Evolutionary conservation across 495 filamentous ascomycete genomes (phyloP).

Genomic region (Immersiella caudata): DNA sequence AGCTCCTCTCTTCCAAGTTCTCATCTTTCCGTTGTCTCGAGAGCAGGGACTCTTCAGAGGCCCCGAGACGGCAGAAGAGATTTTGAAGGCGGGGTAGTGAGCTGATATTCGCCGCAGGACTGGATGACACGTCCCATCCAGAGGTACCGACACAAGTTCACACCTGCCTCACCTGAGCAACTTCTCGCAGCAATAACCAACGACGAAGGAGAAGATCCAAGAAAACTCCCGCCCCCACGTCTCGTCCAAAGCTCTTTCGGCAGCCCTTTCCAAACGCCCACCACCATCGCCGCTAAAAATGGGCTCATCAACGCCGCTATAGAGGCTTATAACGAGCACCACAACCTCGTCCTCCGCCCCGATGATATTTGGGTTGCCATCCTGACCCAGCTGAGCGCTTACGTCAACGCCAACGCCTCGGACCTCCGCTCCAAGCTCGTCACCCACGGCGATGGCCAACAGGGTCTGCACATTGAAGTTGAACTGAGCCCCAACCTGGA

Average conservation of each 20-base stretch:
- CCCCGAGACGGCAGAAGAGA: too few species aligned
- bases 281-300: conserved; percentile 46
- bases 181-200: conserved; percentile 29
- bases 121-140: conserved; percentile 21
- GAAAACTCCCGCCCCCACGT: conserved; percentile 5
- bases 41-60: too few species aligned
- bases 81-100: too few species aligned
- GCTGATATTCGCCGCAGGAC: too few species aligned
- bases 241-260: conserved; percentile 41
- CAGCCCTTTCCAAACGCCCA: conserved; percentile 31
- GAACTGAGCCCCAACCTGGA: conserved; percentile 37
- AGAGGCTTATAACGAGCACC: conserved; percentile 58
- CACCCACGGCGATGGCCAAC: conserved; percentile 42
- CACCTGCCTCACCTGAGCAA: conserved; percentile 24
- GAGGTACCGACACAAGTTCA: conserved; percentile 19
- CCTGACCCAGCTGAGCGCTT: conserved; percentile 56
- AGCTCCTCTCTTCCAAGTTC: too few species aligned
- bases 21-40: too few species aligned
- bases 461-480: conserved; percentile 47
- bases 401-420: conserved; percentile 53
- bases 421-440: conserved; percentile 50
- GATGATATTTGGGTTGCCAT: conserved; percentile 67
- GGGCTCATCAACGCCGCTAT: conserved; percentile 56
- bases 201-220: conserved; percentile 19
- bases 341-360: conserved; percentile 58